A percentile compares a stretch with the other conserved stretches of the same genome.
Evolutionary conservation across 306 rosid genomes (phyloP).

Genomic region (Vicia sativa): DNA sequence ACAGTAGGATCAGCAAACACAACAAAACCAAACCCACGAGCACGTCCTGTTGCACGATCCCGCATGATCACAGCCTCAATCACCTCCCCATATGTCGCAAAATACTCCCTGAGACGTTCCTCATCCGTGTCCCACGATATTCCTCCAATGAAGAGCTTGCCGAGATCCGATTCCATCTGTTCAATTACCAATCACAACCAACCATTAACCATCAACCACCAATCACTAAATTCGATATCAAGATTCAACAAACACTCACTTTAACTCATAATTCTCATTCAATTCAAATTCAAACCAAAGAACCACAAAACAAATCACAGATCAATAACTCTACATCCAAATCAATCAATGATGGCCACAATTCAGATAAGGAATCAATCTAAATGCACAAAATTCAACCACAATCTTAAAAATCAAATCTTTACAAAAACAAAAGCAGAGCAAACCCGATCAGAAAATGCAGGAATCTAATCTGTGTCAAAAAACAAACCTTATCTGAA

Average conservation of each 20-base stretch:
- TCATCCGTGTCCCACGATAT: constrained; percentile 99
- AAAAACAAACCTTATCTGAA: constrained; percentile 54
- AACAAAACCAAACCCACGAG: constrained; percentile 96
- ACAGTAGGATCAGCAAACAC: constrained; percentile 92
- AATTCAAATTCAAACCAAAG: constrained; percentile 34
- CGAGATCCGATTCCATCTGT: constrained; percentile 97
- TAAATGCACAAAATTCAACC: constrained; percentile 30
- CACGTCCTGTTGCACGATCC: constrained; percentile 97
- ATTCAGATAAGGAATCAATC: constrained; percentile 44
- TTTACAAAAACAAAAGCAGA: constrained; percentile 35
- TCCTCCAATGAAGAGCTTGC: constrained; percentile 99
- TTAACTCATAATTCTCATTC: constrained; percentile 39
- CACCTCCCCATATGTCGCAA: constrained; percentile 93
- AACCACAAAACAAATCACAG: constrained; percentile 10
- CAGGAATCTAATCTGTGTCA: constrained; percentile 33
- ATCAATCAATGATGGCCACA: constrained; percentile 39
- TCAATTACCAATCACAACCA: constrained; percentile 51
- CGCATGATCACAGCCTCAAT: constrained; percentile 98
- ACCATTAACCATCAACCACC: too few relatives aligned
- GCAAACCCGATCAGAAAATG: constrained; percentile 60
- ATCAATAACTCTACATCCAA: constrained; percentile 28
- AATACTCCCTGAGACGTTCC: constrained; percentile 91
- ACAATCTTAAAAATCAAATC: constrained; percentile 40
- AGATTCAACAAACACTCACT: constrained; percentile 31
- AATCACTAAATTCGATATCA: constrained; percentile 40